Conservation (phyloP, 23 red algal species). For the Gracilaria domingensis region DNA sequence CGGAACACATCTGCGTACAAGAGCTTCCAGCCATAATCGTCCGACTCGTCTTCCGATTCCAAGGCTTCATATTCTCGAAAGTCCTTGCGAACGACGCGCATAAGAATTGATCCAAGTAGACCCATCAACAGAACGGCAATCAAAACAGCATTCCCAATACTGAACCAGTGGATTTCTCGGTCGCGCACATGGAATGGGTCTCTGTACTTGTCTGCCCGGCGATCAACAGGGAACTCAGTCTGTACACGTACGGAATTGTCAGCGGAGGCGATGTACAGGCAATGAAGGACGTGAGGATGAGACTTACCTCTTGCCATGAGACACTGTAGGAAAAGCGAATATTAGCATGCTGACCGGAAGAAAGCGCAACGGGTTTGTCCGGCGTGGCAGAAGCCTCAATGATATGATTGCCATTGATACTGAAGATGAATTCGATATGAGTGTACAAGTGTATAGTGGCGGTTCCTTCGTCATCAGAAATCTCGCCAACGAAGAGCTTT, state of each 20-base stretch:
- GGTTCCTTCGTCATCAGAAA: slow-evolving; percentile 49
- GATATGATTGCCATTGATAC: slow-evolving; percentile 57
- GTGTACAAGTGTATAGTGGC: slow-evolving; percentile 57
- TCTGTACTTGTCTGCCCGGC: slow-evolving; percentile 63
- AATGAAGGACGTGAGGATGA: neutral
- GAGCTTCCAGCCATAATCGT: slow-evolving; percentile 74
- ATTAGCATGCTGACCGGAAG: slow-evolving; percentile 27
- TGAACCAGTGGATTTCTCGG: slow-evolving; percentile 92
- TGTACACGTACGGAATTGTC: neutral
- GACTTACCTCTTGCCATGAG: slow-evolving; percentile 62
- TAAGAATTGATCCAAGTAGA: slow-evolving; percentile 60
- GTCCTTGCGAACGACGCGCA: slow-evolving; percentile 78
- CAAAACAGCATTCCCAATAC: slow-evolving; percentile 86
- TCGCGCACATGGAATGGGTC: slow-evolving; percentile 67
- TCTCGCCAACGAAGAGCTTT: slow-evolving; percentile 70
- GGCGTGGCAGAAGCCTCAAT: slow-evolving; percentile 70
- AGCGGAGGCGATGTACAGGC: neutral
- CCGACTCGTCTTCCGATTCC: slow-evolving; percentile 66
- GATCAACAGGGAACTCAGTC: slow-evolving; percentile 64
- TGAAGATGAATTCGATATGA: slow-evolving; percentile 56
- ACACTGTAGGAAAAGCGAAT: slow-evolving; percentile 66
- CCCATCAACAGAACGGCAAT: slow-evolving; percentile 48
- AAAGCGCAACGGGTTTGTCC: slow-evolving; percentile 53
- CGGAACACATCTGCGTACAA: slow-evolving; percentile 74
- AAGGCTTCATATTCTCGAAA: slow-evolving; percentile 65